Evolutionary conservation across 805 yeast genomes (phyloP), one percentile per base, ranked within the genome.

Genomic region (Myxozyma melibiosi): DNA sequence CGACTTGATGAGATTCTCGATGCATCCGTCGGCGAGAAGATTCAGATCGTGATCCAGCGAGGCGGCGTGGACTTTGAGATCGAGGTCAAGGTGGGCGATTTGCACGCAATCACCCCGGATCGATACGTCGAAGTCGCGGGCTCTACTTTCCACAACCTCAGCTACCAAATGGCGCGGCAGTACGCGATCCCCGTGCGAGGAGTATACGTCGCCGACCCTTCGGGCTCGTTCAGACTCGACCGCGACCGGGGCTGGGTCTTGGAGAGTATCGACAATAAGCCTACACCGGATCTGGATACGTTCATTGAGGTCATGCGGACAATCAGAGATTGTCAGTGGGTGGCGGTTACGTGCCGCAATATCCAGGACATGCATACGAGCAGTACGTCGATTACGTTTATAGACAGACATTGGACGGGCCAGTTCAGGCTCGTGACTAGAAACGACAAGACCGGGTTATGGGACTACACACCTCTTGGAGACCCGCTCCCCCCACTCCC

Each of bases 121-220:
- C 78, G 90, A 62, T 90, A 82, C 69, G 84, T 91, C 3, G 86
- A 85, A 53, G 92, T 88, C 6, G 85, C 87, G 47, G 97, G 97
- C 53, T 96, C 95, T 1, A 81, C 89, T 0, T 89, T 90, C 73
- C 90, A 90, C 68, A 85, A 88, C 51, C 73, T 91, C 63, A 86
- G 95, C 49, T 91, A 91, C 70, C 97, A 91, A 72, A 78, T 90
- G 74, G 97, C 97, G 1, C 80, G 96, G 67, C 80, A 84, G 47
- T 89, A 84, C 67, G 88, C 91, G 31, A 80, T 90, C 30, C 94
- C 96, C 0, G 94, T 87, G 1, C 80, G 76, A 63, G 97, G 97
- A 38, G 96, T 91, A 0, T 90, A 82, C 68, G 78, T 88, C 39
- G 85, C 86, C 64, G 82, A 85, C 65, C 88, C 94, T 0, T 78